Evolutionary conservation across 2,329 filamentous ascomycete genomes (phyloP).

Genomic region (Botryotinia globosa): DNA sequence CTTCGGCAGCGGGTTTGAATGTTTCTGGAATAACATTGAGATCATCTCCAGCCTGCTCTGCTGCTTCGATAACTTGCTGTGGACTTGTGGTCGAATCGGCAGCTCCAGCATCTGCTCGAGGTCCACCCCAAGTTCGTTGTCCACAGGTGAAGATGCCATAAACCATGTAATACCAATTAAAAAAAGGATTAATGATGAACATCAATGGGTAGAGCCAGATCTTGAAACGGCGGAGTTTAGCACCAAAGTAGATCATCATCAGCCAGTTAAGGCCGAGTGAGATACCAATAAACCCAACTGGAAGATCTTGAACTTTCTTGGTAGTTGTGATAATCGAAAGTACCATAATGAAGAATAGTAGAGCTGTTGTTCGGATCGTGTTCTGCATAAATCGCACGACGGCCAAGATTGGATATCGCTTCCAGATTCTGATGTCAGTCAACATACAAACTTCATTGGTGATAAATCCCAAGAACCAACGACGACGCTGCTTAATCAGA

Average conservation of each 20-base stretch:
- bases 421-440: conserved; percentile 90
- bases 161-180: conserved; percentile 95
- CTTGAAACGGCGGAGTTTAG: conserved; percentile 84
- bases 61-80: conserved; percentile 79
- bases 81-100: conserved; percentile 75
- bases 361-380: conserved; percentile 88
- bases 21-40: conserved; percentile 86
- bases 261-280: conserved; percentile 91
- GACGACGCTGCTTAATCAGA: conserved; percentile 86
- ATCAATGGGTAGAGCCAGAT: conserved; percentile 93
- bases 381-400: conserved; percentile 92
- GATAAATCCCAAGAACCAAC: conserved; percentile 97
- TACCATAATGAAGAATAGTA: conserved; percentile 92
- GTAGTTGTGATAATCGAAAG: conserved; percentile 82
- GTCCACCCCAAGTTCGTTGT: conserved; percentile 93
- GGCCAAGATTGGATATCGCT: conserved; percentile 81
- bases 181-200: conserved; percentile 93
- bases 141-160: conserved; percentile 64
- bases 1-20: conserved; percentile 63
- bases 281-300: conserved; percentile 89
- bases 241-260: conserved; percentile 94
- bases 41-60: conserved; percentile 77
- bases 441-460: conserved; percentile 99
- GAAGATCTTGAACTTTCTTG: conserved; percentile 73
- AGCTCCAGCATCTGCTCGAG: conserved; percentile 80